Evolutionary conservation across 1,284 basidiomycete genomes (phyloP).

Genomic region (Leccinum holopus): DNA sequence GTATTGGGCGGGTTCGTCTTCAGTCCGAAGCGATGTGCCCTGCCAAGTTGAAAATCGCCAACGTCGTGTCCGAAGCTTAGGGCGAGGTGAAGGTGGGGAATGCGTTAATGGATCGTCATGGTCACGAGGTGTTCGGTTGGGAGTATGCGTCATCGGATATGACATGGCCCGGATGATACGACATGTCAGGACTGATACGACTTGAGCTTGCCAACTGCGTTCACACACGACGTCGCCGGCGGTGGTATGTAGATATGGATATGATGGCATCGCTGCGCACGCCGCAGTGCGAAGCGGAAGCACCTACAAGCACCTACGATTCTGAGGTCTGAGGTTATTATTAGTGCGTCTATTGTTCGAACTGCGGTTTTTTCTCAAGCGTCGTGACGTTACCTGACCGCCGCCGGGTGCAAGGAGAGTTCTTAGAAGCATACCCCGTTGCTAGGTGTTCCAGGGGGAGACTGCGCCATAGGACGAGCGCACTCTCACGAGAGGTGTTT

Average conservation of each 20-base stretch:
- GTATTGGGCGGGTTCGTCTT: neutral
- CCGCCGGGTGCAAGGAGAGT: neutral
- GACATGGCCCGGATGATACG: neutral
- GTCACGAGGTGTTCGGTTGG: neutral
- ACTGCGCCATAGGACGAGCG: no score
- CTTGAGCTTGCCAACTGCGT: neutral
- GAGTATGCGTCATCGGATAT: neutral
- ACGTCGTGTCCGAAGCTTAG: neutral
- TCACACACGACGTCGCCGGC: neutral
- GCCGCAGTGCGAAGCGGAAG: neutral
- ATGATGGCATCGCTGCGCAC: neutral
- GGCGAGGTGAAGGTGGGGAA: neutral
- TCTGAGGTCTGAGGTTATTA: neutral
- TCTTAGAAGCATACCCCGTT: neutral
- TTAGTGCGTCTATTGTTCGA: neutral
- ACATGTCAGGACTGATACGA: neutral
- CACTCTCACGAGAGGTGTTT: neutral
- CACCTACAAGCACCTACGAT: neutral
- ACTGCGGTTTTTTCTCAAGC: neutral
- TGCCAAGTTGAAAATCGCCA: neutral
- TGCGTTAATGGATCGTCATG: neutral
- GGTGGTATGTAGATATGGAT: neutral
- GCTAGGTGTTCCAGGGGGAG: neutral
- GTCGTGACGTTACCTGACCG: neutral
- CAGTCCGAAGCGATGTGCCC: neutral